Evolutionary conservation across 169 alveolate genomes (phyloP), one percentile per base, ranked within the genome.

Genomic region (Plasmodium yoelii): DNA sequence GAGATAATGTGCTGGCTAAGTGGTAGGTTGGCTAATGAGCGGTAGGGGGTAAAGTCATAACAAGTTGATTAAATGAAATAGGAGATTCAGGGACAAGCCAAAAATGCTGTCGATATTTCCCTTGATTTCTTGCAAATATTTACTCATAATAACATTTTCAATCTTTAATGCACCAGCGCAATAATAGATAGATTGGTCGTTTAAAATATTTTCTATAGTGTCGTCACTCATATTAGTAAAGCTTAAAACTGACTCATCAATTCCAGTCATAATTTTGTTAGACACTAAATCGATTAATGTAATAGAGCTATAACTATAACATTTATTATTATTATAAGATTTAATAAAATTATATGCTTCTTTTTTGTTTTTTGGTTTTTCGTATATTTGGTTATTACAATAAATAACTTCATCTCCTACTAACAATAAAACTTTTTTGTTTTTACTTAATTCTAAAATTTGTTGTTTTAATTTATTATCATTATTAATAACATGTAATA

Each of bases 111-210:
- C 88, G 34, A 77, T 64, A 34, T 77, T 77, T 13, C 88, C 88
- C 57, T 77, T 77, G 12, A 77, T 77, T 7, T 46, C 71, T 47
- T 77, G 49, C 53, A 77, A 63, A 64, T 77, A 24, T 24, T 64
- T 77, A 46, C 51, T 74, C 88, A 77, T 77, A 68, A 28, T 46
- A 1, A 15, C 65, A 13, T 77, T 77, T 77, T 77, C 88, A 63
- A 77, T 77, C 53, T 77, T 77, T 46, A 77, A 77, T 13, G 88
- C 88, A 39, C 88, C 88, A 26, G 88, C 88, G 53, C 88, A 77
- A n/a, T 39, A 77, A 46, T 77, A 77, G 15, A 77, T 77, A 9
- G 88, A 47, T 15, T 64, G 24, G 15, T 77, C 88, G 5, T 24
- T 49, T 8, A 77, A 57, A 49, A 77, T 77, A 4, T 77, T 77